phyloP scores from a whole-genome alignment of 2,329 filamentous ascomycete species.

The Pseudovirgaria hyperparasitica region DNA sequence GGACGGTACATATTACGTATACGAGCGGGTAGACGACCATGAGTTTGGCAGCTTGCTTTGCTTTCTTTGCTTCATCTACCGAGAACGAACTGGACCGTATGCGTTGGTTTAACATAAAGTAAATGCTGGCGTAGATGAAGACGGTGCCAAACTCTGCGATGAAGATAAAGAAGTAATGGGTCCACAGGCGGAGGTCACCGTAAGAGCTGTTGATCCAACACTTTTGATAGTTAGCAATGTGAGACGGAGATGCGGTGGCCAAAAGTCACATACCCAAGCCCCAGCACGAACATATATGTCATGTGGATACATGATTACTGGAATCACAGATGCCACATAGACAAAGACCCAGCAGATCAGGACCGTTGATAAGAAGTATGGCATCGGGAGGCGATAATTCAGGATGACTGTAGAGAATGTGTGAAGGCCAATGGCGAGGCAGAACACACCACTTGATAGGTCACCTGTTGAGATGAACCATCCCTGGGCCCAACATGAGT shows the following conservation, averaged over 20 bases:
- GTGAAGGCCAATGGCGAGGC: constrained; percentile 51
- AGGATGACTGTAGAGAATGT: constrained; percentile 52
- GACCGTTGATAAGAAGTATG: constrained; percentile 38
- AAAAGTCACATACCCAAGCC: constrained; percentile 36
- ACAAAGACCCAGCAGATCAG: constrained; percentile 44
- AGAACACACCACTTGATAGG: constrained; percentile 53
- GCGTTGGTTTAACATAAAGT: constrained; percentile 25
- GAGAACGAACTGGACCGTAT: constrained; percentile 25
- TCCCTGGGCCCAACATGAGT: constrained; percentile 52
- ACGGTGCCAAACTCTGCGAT: constrained; percentile 39
- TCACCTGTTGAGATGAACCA: constrained; percentile 57
- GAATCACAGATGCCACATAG: constrained; percentile 44
- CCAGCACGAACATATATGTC: constrained; percentile 51
- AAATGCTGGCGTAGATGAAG: constrained; percentile 35
- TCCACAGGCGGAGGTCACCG: constrained; percentile 41
- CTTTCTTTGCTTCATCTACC: constrained; percentile 18
- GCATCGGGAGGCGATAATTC: constrained; percentile 38
- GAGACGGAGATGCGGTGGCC: background rate
- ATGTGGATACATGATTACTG: constrained; percentile 28
- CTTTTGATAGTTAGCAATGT: constrained; percentile 14
- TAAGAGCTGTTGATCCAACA: constrained; percentile 51
- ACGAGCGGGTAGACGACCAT: constrained; percentile 56
- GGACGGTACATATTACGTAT: constrained; percentile 56
- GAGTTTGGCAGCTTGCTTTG: constrained; percentile 37
- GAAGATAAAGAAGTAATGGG: constrained; percentile 56